These are phyloP conservation scores for Alternaria arbusti DNA, from an alignment of 2,329 filamentous ascomycete genomes.

Conservation along the genomic window DNA sequence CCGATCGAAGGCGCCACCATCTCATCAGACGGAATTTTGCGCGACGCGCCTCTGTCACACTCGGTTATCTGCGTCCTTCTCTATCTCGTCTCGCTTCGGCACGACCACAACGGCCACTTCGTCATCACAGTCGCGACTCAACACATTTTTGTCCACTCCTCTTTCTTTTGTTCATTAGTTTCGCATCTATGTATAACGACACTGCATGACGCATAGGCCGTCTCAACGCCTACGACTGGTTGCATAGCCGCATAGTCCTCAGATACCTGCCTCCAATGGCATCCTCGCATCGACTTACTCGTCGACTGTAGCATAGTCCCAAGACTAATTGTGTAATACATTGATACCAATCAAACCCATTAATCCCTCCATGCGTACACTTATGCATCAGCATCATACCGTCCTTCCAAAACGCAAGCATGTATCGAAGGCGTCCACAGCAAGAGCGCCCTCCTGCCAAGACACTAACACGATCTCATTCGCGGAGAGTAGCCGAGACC, in stretches of 20 bases:
- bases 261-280: background rate
- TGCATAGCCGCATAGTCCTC: background rate
- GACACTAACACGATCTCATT: background rate
- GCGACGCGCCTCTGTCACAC: background rate
- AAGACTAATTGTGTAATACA: background rate
- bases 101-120: background rate
- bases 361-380: background rate
- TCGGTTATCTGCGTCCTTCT: background rate
- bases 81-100: background rate
- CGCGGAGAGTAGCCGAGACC: background rate
- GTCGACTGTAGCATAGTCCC: background rate
- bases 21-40: background rate
- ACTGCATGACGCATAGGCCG: background rate
- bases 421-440: background rate
- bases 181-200: background rate
- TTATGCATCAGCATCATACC: background rate
- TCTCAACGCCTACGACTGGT: background rate
- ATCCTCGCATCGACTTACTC: background rate
- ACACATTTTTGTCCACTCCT: background rate
- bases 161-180: conserved; percentile 3
- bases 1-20: background rate
- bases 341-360: background rate
- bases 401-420: background rate
- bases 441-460: background rate
- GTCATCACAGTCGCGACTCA: background rate